phyloP scores from a whole-genome alignment of 2,329 filamentous ascomycete genomes.

The Fonsecaea monophora region DNA sequence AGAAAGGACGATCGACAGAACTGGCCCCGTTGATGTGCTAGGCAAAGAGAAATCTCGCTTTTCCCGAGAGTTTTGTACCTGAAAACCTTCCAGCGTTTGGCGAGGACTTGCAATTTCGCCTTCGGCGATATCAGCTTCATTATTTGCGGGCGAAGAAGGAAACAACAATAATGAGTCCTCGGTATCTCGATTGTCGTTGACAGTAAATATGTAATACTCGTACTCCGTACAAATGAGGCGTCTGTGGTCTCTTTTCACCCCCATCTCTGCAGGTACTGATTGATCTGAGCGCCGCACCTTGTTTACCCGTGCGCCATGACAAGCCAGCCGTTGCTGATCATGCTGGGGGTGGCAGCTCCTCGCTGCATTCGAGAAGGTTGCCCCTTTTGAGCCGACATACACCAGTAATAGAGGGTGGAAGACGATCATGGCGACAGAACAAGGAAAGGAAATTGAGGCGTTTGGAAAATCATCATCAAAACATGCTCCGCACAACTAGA shows the following conservation, averaged over 20 bases:
- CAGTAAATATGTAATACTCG: no score
- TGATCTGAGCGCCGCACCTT: background rate
- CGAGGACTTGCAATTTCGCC: background rate
- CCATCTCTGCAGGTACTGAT: background rate
- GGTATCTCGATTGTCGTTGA: no score
- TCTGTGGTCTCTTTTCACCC: no score
- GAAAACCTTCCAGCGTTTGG: background rate
- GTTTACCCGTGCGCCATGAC: background rate
- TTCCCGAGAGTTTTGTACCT: background rate
- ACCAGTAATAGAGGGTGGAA: no score
- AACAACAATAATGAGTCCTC: background rate
- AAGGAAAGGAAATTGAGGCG: no score
- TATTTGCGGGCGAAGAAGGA: background rate
- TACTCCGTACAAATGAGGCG: no score
- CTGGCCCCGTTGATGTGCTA: background rate
- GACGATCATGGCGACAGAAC: no score
- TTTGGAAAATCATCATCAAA: no score
- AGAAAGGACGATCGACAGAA: background rate
- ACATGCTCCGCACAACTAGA: no score
- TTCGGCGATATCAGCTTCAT: background rate
- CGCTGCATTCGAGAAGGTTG: background rate
- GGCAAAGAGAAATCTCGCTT: slow-evolving; percentile 1
- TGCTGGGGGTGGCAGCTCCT: background rate
- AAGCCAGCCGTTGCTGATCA: slow-evolving; percentile 3
- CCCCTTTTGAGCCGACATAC: background rate